Conservation (phyloP, 2,329 filamentous ascomycete species). For the Aurifilum marmelostoma region DNA sequence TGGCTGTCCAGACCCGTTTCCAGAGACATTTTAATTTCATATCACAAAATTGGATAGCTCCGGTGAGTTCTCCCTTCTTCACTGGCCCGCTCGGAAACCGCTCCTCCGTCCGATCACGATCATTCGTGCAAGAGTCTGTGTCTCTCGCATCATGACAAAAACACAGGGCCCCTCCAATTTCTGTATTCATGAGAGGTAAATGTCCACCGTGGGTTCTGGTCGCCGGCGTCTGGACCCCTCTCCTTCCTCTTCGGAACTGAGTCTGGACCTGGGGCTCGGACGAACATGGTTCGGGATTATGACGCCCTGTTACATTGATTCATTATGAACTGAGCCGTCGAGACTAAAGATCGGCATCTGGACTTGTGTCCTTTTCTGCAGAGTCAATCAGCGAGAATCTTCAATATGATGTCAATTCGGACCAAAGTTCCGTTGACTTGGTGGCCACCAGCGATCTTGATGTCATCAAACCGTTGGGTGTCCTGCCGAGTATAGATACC, state of each 20-base stretch:
- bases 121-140: slow-evolving; percentile 17
- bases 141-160: slow-evolving; percentile 8
- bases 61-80: slow-evolving; percentile 11
- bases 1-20: slow-evolving; percentile 7
- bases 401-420: slow-evolving; percentile 5
- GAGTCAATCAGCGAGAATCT: neutral
- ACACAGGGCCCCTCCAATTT: neutral
- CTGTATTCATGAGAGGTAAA: slow-evolving; percentile 14
- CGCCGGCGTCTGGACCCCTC: neutral
- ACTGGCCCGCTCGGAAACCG: slow-evolving; percentile 20
- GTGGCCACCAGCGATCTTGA: slow-evolving; percentile 1
- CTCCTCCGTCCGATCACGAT: slow-evolving; percentile 18
- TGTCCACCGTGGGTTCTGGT: slow-evolving; percentile 13
- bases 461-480: neutral
- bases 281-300: slow-evolving; percentile 18
- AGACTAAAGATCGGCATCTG: neutral
- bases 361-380: neutral
- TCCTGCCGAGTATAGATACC: slow-evolving; percentile 1
- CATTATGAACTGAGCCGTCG: neutral
- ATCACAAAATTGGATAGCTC: neutral
- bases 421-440: neutral
- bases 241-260: slow-evolving; percentile 22
- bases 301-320: slow-evolving; percentile 6
- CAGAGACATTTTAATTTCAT: neutral
- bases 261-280: neutral